Base-by-base conservation (phyloP, 2,329 filamentous ascomycete genomes). In the Periconia macrospinosa region DNA sequence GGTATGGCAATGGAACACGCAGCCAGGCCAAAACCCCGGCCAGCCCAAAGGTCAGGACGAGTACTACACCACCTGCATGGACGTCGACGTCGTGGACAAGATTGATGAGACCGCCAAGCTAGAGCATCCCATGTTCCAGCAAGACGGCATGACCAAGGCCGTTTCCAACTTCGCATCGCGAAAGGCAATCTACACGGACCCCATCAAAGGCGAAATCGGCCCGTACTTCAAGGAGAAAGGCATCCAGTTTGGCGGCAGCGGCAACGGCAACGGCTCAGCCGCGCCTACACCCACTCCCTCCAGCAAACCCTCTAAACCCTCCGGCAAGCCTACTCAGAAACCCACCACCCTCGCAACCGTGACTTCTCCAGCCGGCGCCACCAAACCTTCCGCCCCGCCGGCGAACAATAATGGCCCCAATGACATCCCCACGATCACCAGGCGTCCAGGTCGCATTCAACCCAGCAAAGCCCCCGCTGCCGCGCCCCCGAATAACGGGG, bases 1-100 rank as follows among this genome's bases (percentile, higher is more conserved):
- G 93, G 88, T 97, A 44, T 97, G 94, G 94, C 89, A 96, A 73
- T 99, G 92, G 91, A 68, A 74, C 77, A 64, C 64, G 7, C 53
- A 56, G 8, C 54, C 70, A 9, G 66, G 70, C 66, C 40, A 73
- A 70, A 57, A 73, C 67, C 59, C 75, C 72, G 55, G 74, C 17
- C 65, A 73, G 19, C 73, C 73, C 0, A 61, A 82, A 10, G 75
- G 75, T 57, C 81, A 81, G 57, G 78, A 81, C 58, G 81, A 86
- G 68, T 83, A 79, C 62, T 86, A 86, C 69, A 85, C 81, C 5
- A 80, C 80, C 18, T 86, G 84, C 60, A 81, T 78, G 57, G 81
- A 85, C 67, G 74, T 86, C 46, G 76, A 80, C 40, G 71, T 83
- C 41, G 74, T 78, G 59, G 56, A 65, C 8, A 30, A 41, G 2